Percentiles rank a stretch among this genome's conserved stretches.
These are phyloP conservation scores for Trichopus zeylanicus DNA, from an alignment of 116 monocot species.

Conservation along the genomic window DNA sequence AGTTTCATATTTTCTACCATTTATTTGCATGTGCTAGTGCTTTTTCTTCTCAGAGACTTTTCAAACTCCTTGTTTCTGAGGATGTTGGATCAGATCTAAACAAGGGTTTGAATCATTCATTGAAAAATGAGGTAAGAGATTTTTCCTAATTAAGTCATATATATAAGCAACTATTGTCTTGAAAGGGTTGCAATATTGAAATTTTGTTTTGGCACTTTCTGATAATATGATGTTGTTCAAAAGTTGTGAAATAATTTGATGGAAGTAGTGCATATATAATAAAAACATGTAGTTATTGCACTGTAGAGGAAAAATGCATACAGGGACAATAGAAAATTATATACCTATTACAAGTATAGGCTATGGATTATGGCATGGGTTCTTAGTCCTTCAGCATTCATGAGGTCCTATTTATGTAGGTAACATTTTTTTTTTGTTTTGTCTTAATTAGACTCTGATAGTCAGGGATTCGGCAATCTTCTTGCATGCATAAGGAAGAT, in stretches of 20 bases:
- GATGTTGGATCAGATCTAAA: slow-evolving; percentile 85
- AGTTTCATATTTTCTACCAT: background rate
- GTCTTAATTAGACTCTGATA: slow-evolving; percentile 50
- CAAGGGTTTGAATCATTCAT: slow-evolving; percentile 86
- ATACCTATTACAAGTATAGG: too few species aligned
- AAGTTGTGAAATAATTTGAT: too few species aligned
- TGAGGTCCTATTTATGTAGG: slow-evolving; percentile 1
- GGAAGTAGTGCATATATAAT: too few species aligned
- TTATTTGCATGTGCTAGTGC: background rate
- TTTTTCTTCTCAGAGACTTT: slow-evolving; percentile 66
- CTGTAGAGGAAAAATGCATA: too few species aligned
- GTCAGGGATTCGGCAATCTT: slow-evolving; percentile 94
- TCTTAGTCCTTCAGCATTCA: too few species aligned
- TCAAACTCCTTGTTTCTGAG: slow-evolving; percentile 76
- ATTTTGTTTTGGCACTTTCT: background rate
- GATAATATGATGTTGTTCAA: too few species aligned
- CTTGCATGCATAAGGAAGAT: slow-evolving; percentile 90
- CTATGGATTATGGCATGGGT: too few species aligned
- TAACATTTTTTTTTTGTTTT: slow-evolving; percentile 1
- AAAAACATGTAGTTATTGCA: too few species aligned
- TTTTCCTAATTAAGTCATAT: background rate
- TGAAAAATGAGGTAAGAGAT: slow-evolving; percentile 65
- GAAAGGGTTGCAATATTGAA: background rate
- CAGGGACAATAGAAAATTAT: too few species aligned
- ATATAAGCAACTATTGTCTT: background rate